Evolutionary conservation across 2,329 filamentous ascomycete species (phyloP).

Genomic region (Colletotrichum salicis): DNA sequence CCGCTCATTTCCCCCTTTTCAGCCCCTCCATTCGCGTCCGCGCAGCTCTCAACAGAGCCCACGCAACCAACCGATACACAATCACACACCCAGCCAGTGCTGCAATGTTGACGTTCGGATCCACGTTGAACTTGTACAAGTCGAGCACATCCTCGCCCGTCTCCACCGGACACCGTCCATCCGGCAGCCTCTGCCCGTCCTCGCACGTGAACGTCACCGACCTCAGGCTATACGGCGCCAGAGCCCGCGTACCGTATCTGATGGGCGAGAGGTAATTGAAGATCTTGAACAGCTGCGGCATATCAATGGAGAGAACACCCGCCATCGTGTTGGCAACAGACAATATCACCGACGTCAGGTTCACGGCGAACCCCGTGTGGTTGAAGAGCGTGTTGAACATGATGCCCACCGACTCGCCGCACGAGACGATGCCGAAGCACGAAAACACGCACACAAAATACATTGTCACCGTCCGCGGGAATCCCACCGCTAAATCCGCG

Average conservation of each 20-base stretch:
- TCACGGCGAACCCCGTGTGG: slow-evolving; percentile 81
- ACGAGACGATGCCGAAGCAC: slow-evolving; percentile 78
- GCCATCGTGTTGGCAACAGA: slow-evolving; percentile 77
- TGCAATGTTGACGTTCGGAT: slow-evolving; percentile 70
- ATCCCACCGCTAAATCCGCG: slow-evolving; percentile 70
- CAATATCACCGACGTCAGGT: slow-evolving; percentile 75
- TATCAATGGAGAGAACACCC: slow-evolving; percentile 76
- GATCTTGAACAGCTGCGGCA: slow-evolving; percentile 72
- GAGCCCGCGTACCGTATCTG: slow-evolving; percentile 74
- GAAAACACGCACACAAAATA: slow-evolving; percentile 76
- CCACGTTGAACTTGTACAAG: slow-evolving; percentile 73
- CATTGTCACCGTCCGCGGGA: slow-evolving; percentile 70
- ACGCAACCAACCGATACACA: slow-evolving; percentile 73
- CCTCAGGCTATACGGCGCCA: slow-evolving; percentile 73
- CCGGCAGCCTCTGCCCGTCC: slow-evolving; percentile 65
- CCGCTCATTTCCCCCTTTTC: slow-evolving; percentile 45
- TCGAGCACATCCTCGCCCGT: slow-evolving; percentile 74
- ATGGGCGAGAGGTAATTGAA: slow-evolving; percentile 79
- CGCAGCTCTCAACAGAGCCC: slow-evolving; percentile 64
- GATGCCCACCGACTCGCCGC: slow-evolving; percentile 80
- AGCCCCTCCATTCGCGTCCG: slow-evolving; percentile 58
- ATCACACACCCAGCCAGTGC: slow-evolving; percentile 72
- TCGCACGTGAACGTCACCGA: slow-evolving; percentile 73
- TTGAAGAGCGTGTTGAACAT: slow-evolving; percentile 82
- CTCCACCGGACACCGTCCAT: slow-evolving; percentile 72